Evolutionary conservation across 1,139 yeast genomes (phyloP), one percentile per base, ranked within the genome.

Genomic region (Wickerhamomyces sp.): DNA sequence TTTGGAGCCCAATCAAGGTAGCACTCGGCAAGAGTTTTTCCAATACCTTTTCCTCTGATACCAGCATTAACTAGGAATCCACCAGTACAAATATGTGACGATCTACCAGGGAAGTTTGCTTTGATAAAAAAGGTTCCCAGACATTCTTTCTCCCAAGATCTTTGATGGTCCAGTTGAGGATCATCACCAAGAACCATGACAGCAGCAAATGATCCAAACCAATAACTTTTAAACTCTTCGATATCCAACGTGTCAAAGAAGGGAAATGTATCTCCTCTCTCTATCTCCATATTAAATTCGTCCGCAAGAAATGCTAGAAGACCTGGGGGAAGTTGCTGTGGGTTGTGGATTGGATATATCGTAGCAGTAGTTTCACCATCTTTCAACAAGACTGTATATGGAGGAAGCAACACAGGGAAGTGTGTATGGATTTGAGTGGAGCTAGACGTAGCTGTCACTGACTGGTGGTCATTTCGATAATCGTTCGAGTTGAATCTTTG

Each of bases 361-460:
- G 97, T 90, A 1, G 97, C 97, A 1, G 91, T 81, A 1, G 96
- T 89, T 57, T 86, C 91, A 10, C 93, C 93, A 63, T 91, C 97
- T 61, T 87, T 84, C 33, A 90, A 71, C 29, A 88, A 67, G 4
- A 90, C 88, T 1, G 96, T 87, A 56, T 75, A 69, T 9, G 69
- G 72, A 5, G 61, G 57, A 3, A 58, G 51, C 29, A 58, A 44
- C 2, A 53, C 58, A 1, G 57, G 58, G 46, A 55, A 56, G 32
- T 56, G 58, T 31, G 31, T 29, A 6, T 55, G 58, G 27, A 46
- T 44, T 10, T 42, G 39, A 8, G 36, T 10, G 31, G 39, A 9
- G 11, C 10, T 9, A 5, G 40, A 7, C 13, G 30, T 35, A 6
- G 36, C 29, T 18, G 40, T 6, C 4, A 23, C 35, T 7, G 23